Percentiles rank a stretch among this genome's conserved stretches.
Conservation (phyloP, 2,329 filamentous ascomycete species). For the Colletotrichum tamarilloi region DNA sequence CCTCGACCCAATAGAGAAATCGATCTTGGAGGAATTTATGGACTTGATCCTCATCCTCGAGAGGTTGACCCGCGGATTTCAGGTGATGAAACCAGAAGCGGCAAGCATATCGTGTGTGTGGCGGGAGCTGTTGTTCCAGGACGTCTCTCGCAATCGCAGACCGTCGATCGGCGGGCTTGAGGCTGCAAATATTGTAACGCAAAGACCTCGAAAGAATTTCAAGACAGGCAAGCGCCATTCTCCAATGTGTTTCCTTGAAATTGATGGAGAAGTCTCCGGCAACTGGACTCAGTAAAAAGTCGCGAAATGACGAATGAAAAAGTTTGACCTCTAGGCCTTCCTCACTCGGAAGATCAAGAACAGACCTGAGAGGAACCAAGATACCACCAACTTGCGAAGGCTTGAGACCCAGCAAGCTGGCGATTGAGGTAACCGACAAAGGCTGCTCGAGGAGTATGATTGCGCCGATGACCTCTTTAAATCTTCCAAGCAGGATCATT, state of each 20-base stretch:
- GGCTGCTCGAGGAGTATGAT: constrained; percentile 1
- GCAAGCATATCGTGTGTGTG: no score
- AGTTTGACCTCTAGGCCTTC: background rate
- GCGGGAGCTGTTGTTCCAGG: no score
- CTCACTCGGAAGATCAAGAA: background rate
- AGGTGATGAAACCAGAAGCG: no score
- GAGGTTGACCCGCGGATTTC: no score
- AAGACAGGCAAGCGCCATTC: background rate
- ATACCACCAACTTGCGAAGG: background rate
- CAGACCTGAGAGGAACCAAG: background rate
- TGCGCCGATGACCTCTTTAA: no score
- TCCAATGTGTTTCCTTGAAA: background rate
- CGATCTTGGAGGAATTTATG: no score
- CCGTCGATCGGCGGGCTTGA: no score
- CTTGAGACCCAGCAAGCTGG: background rate
- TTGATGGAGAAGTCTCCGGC: background rate
- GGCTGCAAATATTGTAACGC: no score
- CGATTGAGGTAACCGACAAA: background rate
- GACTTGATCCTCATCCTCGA: no score
- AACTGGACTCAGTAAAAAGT: constrained; percentile 2
- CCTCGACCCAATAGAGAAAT: no score
- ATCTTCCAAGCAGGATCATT: no score
- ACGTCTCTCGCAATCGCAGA: no score
- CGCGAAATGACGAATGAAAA: background rate
- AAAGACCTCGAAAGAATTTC: background rate